phyloP scores from a whole-genome alignment of 192 early-diverging fungal species.

The Endogone sp. region DNA sequence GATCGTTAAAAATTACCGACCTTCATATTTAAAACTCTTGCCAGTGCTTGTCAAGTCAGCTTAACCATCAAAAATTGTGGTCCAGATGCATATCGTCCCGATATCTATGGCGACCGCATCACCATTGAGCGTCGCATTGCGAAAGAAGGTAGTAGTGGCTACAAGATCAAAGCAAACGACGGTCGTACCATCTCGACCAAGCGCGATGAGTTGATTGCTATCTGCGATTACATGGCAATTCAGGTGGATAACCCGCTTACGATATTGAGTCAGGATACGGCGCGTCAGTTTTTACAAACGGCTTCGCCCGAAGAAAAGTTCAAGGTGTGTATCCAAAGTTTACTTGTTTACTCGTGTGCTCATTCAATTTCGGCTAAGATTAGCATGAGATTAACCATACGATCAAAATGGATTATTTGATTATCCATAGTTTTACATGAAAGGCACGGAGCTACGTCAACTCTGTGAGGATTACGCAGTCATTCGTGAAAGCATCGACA shows the following conservation, averaged over 20 bases:
- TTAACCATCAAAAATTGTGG: constrained; percentile 82
- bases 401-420: no score
- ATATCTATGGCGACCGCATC: constrained; percentile 78
- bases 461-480: constrained; percentile 68
- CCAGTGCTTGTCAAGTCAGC: constrained; percentile 58
- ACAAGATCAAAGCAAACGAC: constrained; percentile 73
- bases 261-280: constrained; percentile 90
- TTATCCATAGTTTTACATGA: constrained; percentile 72
- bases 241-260: constrained; percentile 93
- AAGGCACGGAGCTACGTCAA: constrained; percentile 82
- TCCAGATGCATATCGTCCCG: constrained; percentile 74
- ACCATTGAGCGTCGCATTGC: constrained; percentile 77
- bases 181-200: constrained; percentile 69
- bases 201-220: constrained; percentile 77
- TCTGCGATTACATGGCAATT: constrained; percentile 87
- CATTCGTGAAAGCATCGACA: constrained; percentile 54
- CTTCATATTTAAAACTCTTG: background rate
- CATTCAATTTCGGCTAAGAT: no score
- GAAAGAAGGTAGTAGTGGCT: constrained; percentile 57
- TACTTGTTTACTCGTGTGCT: no score
- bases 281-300: constrained; percentile 82
- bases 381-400: no score
- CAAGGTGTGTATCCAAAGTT: constrained; percentile 32
- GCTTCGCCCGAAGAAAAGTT: constrained; percentile 87
- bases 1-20: no score